A percentile compares a stretch with the other conserved stretches of the same genome.
These are phyloP conservation scores for Bruguiera sexangula DNA, from an alignment of 345 rosid species.

Conservation along the genomic window DNA sequence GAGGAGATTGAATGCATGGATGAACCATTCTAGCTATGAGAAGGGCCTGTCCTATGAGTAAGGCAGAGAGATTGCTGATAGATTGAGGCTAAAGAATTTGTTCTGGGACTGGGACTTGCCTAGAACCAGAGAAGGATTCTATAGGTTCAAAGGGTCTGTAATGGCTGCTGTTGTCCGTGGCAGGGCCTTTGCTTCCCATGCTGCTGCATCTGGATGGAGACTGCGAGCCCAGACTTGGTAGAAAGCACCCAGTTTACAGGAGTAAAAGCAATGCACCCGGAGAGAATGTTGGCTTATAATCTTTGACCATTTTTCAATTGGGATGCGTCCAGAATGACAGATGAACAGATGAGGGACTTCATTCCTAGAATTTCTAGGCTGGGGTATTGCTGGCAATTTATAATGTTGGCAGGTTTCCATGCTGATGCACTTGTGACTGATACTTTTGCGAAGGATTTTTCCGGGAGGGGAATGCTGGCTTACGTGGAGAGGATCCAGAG, in stretches of 20 bases:
- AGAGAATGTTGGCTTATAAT: constrained; percentile 85
- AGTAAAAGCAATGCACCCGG: constrained; percentile 60
- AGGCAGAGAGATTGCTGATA: constrained; percentile 65
- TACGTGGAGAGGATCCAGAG: constrained; percentile 97
- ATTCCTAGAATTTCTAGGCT: constrained; percentile 75
- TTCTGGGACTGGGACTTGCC: constrained; percentile 99
- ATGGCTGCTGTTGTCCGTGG: constrained; percentile 81
- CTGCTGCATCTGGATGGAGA: constrained; percentile 94
- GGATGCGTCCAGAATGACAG: constrained; percentile 94
- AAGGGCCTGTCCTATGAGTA: constrained; percentile 69
- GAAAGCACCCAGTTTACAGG: constrained; percentile 84
- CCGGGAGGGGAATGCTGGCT: constrained; percentile 85
- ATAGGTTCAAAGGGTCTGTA: constrained; percentile 85
- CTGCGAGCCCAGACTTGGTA: constrained; percentile 68
- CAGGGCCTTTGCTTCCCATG: constrained; percentile 80
- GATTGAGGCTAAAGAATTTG: constrained; percentile 65
- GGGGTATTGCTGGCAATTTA: constrained; percentile 96
- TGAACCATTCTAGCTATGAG: constrained; percentile 55
- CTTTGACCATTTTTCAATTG: constrained; percentile 94
- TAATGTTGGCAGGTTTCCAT: constrained; percentile 90
- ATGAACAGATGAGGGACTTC: constrained; percentile 78
- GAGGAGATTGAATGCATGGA: constrained; percentile 65
- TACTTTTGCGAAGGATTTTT: constrained; percentile 77
- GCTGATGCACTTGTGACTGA: constrained; percentile 84
- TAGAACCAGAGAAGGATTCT: constrained; percentile 92